phyloP scores from a whole-genome alignment of 129 eudicot genomes.

The Pittosporum tobira region DNA sequence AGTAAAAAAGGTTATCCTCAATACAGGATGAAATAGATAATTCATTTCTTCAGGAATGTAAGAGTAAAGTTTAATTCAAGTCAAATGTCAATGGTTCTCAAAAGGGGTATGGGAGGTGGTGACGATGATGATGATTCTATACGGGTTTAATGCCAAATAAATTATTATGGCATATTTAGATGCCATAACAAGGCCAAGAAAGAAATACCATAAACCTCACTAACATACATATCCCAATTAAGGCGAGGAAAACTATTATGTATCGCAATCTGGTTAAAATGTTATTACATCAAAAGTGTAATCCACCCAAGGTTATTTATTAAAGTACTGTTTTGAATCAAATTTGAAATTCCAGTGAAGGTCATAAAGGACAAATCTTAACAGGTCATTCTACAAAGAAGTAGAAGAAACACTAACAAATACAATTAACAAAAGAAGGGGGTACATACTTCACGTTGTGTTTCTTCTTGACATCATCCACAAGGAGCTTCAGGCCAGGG shows the following conservation, averaged over 20 bases:
- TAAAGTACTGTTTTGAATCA: neutral
- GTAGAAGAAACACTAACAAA: neutral
- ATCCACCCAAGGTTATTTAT: neutral
- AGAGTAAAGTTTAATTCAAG: neutral
- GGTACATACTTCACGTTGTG: constrained; percentile 67
- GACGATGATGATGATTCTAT: neutral
- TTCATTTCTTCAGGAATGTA: neutral
- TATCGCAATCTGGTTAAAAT: neutral
- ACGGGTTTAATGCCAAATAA: neutral
- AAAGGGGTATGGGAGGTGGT: neutral
- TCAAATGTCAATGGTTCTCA: neutral
- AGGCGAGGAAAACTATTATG: neutral
- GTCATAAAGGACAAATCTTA: neutral
- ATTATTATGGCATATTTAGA: neutral
- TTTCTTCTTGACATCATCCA: constrained; percentile 64
- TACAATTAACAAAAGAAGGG: neutral
- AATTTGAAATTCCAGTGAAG: neutral
- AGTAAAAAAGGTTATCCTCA: neutral
- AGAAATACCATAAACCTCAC: too few species aligned
- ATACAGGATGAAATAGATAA: neutral
- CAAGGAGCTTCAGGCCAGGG: constrained; percentile 66
- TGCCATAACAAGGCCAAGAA: neutral
- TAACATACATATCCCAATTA: neutral
- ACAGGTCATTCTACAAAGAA: neutral
- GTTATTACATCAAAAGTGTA: neutral